Evolutionary conservation across 352 stramenopile genomes (phyloP), one percentile per base, ranked within the genome.

Genomic region (Globisporangium rhizosaccharum): DNA sequence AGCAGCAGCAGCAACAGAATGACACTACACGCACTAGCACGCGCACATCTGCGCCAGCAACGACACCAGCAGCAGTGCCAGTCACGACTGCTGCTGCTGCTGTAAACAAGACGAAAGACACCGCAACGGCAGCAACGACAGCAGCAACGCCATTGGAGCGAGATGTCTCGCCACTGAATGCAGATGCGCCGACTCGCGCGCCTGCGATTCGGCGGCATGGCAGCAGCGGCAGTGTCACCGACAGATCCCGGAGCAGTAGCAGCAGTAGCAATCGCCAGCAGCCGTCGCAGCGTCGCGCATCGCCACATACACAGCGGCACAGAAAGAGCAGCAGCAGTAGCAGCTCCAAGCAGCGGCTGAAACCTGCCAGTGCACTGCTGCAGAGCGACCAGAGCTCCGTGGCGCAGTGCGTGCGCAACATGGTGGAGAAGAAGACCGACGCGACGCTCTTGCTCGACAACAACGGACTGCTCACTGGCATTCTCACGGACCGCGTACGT

Each of bases 401-500:
- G 12, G 73, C 82, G 36, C 77, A 92, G 50, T 92, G 82, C 53
- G 86, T 95, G 37, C 70, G 78, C 20, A 80, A 81, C 44, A 93
- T 99, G 72, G 79, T 92, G 8, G 83, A 87, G 52, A 92, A 96
- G 51, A 82, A 97, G 55, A 88, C 86, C 14, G 92, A 97, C 57
- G 95, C 94, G n/a, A 88, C 94, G 25, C 76, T 99, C 28, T 77
- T 99, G 28, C 81, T 97, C 28, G 82, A 96, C 61, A 69, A 74
- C 20, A 85, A 84, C 44, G 95, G 95, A 10, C 70, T 86, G 23
- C 73, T 99, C 37, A 94, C 89, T 20, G 96, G 96, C 44, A 99
- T 99, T 63, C 72, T 98, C 6, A 98, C 95, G 30, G 96, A 99
- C 56, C 92, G 92, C 25, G 78, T 85, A 57, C 30, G 73, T 73